Evolutionary conservation across 1,139 yeast species (phyloP).

Genomic region (Candida sp.): DNA sequence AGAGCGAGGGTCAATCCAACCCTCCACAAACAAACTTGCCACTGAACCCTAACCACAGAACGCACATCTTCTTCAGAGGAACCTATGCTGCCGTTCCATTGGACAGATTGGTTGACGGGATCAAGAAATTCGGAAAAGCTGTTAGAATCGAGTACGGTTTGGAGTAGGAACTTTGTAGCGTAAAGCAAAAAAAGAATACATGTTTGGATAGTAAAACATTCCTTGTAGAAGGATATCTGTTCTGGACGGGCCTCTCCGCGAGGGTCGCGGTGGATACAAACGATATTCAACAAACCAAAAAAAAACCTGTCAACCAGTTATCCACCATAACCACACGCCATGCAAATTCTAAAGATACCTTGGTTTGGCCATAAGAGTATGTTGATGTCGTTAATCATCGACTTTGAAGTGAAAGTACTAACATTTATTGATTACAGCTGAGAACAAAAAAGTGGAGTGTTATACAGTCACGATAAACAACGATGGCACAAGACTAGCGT

Average conservation of each 20-base stretch:
- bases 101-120: slow-evolving; percentile 60
- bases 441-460: slow-evolving; percentile 79
- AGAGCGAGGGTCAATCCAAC: slow-evolving; percentile 45
- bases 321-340: slow-evolving; percentile 21
- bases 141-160: slow-evolving; percentile 47
- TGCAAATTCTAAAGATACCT: slow-evolving; percentile 83
- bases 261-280: too few relatives aligned
- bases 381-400: slow-evolving; percentile 22
- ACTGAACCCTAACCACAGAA: slow-evolving; percentile 33
- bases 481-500: slow-evolving; percentile 85
- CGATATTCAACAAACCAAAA: too few relatives aligned
- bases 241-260: too few relatives aligned
- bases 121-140: slow-evolving; percentile 69
- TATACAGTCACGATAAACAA: slow-evolving; percentile 82
- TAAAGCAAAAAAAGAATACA: background rate
- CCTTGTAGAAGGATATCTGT: background rate
- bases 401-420: background rate
- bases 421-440: slow-evolving; percentile 49
- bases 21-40: slow-evolving; percentile 55
- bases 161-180: background rate
- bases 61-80: slow-evolving; percentile 79
- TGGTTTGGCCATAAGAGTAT: slow-evolving; percentile 79
- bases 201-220: background rate
- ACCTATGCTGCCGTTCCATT: slow-evolving; percentile 87
- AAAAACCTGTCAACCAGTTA: background rate